A percentile compares a stretch with the other conserved stretches of the same genome.
Evolutionary conservation across 1,284 basidiomycete genomes (phyloP).

Genomic region (Coniophora puteana): DNA sequence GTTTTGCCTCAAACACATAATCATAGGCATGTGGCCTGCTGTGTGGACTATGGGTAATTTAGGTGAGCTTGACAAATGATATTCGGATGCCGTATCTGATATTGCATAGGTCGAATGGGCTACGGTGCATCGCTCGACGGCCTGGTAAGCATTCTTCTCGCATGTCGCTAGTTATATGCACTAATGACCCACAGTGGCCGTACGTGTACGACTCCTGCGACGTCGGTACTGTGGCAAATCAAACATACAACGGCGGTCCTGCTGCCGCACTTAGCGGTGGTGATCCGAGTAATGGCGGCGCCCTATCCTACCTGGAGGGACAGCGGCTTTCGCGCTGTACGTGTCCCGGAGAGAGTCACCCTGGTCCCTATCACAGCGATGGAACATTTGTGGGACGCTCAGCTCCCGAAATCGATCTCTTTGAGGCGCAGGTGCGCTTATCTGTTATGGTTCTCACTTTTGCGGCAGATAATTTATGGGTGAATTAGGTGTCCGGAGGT

Average conservation of each 20-base stretch:
- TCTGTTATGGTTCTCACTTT: constrained; percentile 29
- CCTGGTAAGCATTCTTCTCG: constrained; percentile 30
- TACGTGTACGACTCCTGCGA: constrained; percentile 53
- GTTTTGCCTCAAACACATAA: constrained; percentile 9
- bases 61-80: constrained; percentile 25
- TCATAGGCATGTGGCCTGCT: constrained; percentile 53
- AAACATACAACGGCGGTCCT: constrained; percentile 36
- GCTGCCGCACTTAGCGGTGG: constrained; percentile 36
- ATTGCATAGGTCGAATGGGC: constrained; percentile 42
- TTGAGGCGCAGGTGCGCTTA: constrained; percentile 45
- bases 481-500: too few relatives aligned
- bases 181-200: constrained; percentile 32
- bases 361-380: constrained; percentile 50
- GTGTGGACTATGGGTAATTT: constrained; percentile 69
- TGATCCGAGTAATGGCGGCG: constrained; percentile 29
- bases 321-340: constrained; percentile 62
- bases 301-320: constrained; percentile 58
- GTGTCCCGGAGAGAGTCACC: constrained; percentile 58
- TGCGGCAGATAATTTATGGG: too few relatives aligned
- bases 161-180: background rate
- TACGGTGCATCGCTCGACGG: constrained; percentile 65
- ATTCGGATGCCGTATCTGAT: constrained; percentile 5
- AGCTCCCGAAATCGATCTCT: constrained; percentile 71
- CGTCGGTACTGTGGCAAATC: constrained; percentile 55
- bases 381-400: constrained; percentile 59